Base-by-base conservation (phyloP, 2,329 filamentous ascomycete species). In the Zalaria obscura region DNA sequence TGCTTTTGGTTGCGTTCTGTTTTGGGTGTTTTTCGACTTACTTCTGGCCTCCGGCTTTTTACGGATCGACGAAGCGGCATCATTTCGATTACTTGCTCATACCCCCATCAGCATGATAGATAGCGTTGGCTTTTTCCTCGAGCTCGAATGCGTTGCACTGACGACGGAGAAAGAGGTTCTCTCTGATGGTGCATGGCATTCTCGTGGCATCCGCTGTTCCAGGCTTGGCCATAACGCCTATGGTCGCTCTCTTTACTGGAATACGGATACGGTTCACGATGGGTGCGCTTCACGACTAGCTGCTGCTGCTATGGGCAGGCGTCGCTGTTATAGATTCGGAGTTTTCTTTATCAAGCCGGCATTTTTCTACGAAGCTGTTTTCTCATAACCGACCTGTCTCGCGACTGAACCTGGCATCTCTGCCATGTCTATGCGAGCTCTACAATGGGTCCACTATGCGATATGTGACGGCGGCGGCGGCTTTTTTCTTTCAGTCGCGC, bases 31-130 rank as follows among this genome's bases (percentile, higher is more conserved):
- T 48, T 36, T 45, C 41, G 48, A 53, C 53, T 54, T 50, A 53
- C 53, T 52, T 48, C 50, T 56, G 50, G 55, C 53, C 39, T 40
- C 40, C 27, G 31, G 40, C 42, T 35, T 44, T 46, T 35, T 27
- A 38, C 42, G 36, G 43, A 53, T 45, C 43, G 47, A 47, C 40
- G 45, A 45, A 47, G 45, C 38, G 45, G 36, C 44, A 47, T 39
- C 35, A 38, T 37, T 41, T 46, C 55, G 60, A 55, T 56, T 58
- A 56, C 55, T 59, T 58, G 61, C 58, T 63, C 60, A 64, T 65
- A 64, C 62, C 63, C 62, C 58, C 57, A 64, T 53, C 62, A 64
- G 63, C 63, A 67, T 65, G 49, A 67, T 68, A 67, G 65, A 67
- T 58, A 65, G 62, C 64, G 63, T 64, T 59, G 58, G 61, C 60